These are phyloP conservation scores for Aspergillus sp. DNA, from an alignment of 2,329 filamentous ascomycete species.

Conservation along the genomic window DNA sequence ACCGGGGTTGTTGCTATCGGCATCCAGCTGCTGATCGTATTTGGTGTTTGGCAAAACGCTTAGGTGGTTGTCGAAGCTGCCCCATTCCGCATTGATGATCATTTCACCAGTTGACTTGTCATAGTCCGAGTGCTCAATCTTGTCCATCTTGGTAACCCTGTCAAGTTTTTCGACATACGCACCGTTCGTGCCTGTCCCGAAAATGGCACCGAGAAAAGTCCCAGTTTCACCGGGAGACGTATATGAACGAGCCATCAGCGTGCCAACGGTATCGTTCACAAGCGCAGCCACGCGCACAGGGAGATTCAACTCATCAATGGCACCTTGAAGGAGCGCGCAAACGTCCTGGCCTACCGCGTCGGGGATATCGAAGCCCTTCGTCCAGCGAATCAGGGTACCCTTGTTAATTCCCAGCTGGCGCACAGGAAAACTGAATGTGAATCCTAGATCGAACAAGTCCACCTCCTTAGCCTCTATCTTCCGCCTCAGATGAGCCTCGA, in stretches of 20 bases:
- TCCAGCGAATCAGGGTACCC: conserved; percentile 92
- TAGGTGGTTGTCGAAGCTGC: conserved; percentile 93
- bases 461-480: conserved; percentile 62
- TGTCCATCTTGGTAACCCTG: conserved; percentile 74
- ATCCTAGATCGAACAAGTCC: conserved; percentile 89
- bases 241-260: conserved; percentile 95
- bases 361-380: conserved; percentile 96
- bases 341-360: conserved; percentile 94
- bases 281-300: conserved; percentile 94
- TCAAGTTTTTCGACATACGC: conserved; percentile 91
- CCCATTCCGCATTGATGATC: conserved; percentile 99
- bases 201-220: conserved; percentile 92
- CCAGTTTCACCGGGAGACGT: conserved; percentile 83
- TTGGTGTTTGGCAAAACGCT: conserved; percentile 81
- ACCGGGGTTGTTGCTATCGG: conserved; percentile 81
- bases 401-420: conserved; percentile 94
- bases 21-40: conserved; percentile 78
- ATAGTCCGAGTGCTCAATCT: conserved; percentile 58
- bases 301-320: conserved; percentile 82
- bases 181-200: conserved; percentile 95
- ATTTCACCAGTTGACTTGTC: conserved; percentile 84
- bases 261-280: conserved; percentile 97
- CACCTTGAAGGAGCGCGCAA: conserved; percentile 80
- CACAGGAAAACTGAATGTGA: conserved; percentile 97
- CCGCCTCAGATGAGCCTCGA: conserved; percentile 67